These are phyloP conservation scores for Choanephora cucurbitarum DNA, from an alignment of 371 early-diverging fungal species.

Conservation along the genomic window DNA sequence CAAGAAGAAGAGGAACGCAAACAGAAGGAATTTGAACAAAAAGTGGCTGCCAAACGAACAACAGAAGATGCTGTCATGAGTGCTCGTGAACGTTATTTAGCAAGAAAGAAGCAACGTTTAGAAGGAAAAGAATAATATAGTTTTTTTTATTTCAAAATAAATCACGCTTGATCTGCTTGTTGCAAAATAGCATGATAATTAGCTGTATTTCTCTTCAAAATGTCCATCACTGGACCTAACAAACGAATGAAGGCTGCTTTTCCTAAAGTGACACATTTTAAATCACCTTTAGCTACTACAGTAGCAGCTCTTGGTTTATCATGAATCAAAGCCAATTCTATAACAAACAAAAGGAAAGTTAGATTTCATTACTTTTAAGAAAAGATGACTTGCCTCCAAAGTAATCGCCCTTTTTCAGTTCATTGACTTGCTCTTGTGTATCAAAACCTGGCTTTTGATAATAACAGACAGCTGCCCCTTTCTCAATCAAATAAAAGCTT, in stretches of 20 bases:
- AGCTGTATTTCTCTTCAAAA: constrained; percentile 67
- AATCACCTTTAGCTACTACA: constrained; percentile 78
- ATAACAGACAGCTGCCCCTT: constrained; percentile 77
- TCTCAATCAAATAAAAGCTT: constrained; percentile 84
- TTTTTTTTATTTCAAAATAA: neutral
- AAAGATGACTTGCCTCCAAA: constrained; percentile 74
- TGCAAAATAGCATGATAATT: constrained; percentile 58
- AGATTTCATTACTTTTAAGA: constrained; percentile 13
- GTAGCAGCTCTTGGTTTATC: constrained; percentile 87
- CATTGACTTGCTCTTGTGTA: constrained; percentile 55
- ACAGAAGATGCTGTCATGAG: constrained; percentile 72
- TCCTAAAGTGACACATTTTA: constrained; percentile 86
- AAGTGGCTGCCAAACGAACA: constrained; percentile 63
- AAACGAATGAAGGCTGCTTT: constrained; percentile 87
- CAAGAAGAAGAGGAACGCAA: constrained; percentile 52
- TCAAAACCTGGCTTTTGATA: constrained; percentile 52
- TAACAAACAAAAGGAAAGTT: neutral
- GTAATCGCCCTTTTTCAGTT: constrained; percentile 82
- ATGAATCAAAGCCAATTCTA: constrained; percentile 84
- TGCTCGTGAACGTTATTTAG: constrained; percentile 77
- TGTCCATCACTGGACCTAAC: constrained; percentile 87
- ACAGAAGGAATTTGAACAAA: constrained; percentile 55
- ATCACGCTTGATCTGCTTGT: constrained; percentile 47
- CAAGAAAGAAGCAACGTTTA: constrained; percentile 66
- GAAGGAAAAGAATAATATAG: constrained; percentile 16